Evolutionary conservation across 164 flowering plant genomes (phyloP), one percentile per base, ranked within the genome.

Genomic region (Magnolia sinica): DNA sequence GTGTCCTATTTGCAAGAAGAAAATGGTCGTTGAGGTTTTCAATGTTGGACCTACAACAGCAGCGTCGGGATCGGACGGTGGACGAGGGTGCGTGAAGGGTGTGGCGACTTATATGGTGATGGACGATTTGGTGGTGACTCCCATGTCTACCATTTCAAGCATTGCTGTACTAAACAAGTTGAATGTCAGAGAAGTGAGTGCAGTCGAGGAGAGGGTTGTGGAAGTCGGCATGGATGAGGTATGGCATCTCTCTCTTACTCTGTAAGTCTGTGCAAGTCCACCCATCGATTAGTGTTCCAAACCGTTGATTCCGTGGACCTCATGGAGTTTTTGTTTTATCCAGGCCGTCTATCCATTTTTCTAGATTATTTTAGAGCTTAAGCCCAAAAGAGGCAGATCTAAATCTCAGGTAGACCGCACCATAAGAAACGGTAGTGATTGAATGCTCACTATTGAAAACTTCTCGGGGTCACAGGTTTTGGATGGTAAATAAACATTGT

Each of bases 91-190:
- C 75, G 89, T 86, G 73, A 83, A 81, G 61, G 88, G 79, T 1
- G 70, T 81, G 55, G 86, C 83, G 24, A 82, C 87, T 0, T 90
- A 87, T 68, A 85, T 83, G 83, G 80, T 87, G 7, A 82, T 75
- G 84, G 90, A 89, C 83, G 81, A 86, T 72, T 69, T 87, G 27
- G 81, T 4, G 14, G 86, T 89, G 24, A 76, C 49, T 18, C 90
- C 89, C 3, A 79, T 87, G 86, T 88, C 89, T 0, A 80, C 84
- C 22, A 78, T 82, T 5, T 82, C 87, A 0, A 65, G 77, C 65
- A 74, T 86, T 22, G 37, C 87, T 59, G 67, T 87, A 9, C 77
- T 85, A 0, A 83, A 80, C 66, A 77, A 72, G 74, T 77, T 81
- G 22, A 71, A 78, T 50, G 78, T 88, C n/a, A 74, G 50, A 51